Base-by-base conservation (phyloP, 2,329 filamentous ascomycete genomes). In the Aspergillus novoparasiticus region DNA sequence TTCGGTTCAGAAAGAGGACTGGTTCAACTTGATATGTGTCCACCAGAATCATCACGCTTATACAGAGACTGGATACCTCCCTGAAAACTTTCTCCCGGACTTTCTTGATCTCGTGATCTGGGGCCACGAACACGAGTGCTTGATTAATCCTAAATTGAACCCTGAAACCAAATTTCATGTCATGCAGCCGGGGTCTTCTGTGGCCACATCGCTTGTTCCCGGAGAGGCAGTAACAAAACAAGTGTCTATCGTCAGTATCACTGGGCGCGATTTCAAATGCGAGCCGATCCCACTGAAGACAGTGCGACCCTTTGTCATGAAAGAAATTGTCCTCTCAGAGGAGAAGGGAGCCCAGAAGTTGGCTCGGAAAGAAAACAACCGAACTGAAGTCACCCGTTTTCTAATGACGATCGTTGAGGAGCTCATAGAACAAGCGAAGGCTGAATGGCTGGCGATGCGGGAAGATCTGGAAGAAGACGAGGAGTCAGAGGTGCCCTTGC, bases 71-170 rank as follows among this genome's bases (percentile, higher is more conserved):
- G 90, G 92, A n/a, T 98, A 97, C 73, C 85, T 99, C 0, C 94
- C 96, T 0, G 96, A 99, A 73, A 93, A 90, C 70, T 95, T 97
- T 71, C 83, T 99, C 0, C 96, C 95, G 0, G 89, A 93, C 21
- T 98, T 96, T 81, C 82, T 99, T 66, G 91, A 99, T 73, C 84
- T 99, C 5, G 88, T 99, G 0, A 86, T 99, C 57, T 99, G 95
- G 95, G 95, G 95, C 3, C 95, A 99, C 72, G 95, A 99, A 78
- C 95, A 99, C 74, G 94, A 99, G 76, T 99, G 95, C 73, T 77
- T 94, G 9, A 96, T 99, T 67, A 89, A 97, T 51, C 95, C 95
- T 0, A 82, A 83, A 1, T 83, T 88, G 54, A 99, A 98, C 71
- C 87, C 91, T 0, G 93, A 97, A 72, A 97, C 90, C 55, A 90